These are phyloP conservation scores for Blastobotrys persicus DNA, from an alignment of 1,139 yeast species.

Conservation along the genomic window DNA sequence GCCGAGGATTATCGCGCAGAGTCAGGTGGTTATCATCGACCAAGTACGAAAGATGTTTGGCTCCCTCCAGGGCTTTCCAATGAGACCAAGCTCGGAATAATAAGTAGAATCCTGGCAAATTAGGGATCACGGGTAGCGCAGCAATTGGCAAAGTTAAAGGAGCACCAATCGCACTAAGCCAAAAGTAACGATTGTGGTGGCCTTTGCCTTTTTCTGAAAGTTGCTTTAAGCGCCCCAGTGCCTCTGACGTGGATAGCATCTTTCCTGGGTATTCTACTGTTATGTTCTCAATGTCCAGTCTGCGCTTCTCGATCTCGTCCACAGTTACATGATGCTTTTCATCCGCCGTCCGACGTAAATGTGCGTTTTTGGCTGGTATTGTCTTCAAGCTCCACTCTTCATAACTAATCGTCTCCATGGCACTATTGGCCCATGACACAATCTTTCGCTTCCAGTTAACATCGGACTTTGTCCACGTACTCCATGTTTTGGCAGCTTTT, in stretches of 20 bases:
- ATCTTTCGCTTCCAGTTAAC: conserved; percentile 44
- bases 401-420: conserved; percentile 49
- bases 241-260: conserved; percentile 22
- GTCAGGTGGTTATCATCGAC: conserved; percentile 36
- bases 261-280: conserved; percentile 34
- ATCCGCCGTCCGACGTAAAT: conserved; percentile 21
- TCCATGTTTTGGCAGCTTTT: conserved; percentile 51
- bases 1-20: conserved; percentile 20
- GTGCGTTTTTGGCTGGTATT: conserved; percentile 43
- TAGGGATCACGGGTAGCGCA: conserved; percentile 82
- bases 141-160: conserved; percentile 84
- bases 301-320: conserved; percentile 15
- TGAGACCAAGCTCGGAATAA: conserved; percentile 83
- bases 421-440: conserved; percentile 41
- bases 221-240: conserved; percentile 28
- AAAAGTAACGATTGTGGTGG: conserved; percentile 46
- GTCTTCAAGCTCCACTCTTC: conserved; percentile 51
- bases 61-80: conserved; percentile 74
- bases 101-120: conserved; percentile 90
- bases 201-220: conserved; percentile 41
- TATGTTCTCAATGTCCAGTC: conserved; percentile 22
- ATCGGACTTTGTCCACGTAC: conserved; percentile 42
- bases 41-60: conserved; percentile 60
- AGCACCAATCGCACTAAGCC: conserved; percentile 56
- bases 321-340: conserved; percentile 21